These are phyloP conservation scores for Coniochaeta sp. DNA, from an alignment of 2,329 filamentous ascomycete genomes.

Conservation along the genomic window DNA sequence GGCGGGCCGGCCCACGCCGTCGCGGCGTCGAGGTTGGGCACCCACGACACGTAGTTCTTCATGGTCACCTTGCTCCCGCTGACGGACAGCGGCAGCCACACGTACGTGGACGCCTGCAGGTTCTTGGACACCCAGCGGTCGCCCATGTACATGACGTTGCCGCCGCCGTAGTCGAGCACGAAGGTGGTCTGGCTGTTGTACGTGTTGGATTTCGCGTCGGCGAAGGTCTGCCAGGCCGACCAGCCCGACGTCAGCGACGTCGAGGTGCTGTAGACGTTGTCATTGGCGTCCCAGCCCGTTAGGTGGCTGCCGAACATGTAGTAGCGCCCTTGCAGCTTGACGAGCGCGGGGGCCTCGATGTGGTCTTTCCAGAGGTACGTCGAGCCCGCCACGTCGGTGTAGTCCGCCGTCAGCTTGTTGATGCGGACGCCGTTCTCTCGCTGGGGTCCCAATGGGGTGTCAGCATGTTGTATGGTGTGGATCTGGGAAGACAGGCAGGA, in stretches of 20 bases:
- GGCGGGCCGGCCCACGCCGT: conserved; percentile 28
- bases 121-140: conserved; percentile 48
- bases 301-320: conserved; percentile 46
- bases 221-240: conserved; percentile 42
- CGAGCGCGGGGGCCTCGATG: conserved; percentile 44
- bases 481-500: no score
- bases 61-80: conserved; percentile 43
- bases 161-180: conserved; percentile 25
- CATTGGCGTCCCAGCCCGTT: conserved; percentile 38
- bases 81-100: conserved; percentile 56
- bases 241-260: conserved; percentile 44
- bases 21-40: conserved; percentile 18
- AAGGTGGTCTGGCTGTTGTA: conserved; percentile 45
- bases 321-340: conserved; percentile 43
- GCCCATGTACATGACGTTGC: conserved; percentile 41
- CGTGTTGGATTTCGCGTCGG: conserved; percentile 34
- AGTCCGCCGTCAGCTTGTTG: conserved; percentile 14
- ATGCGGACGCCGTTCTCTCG: conserved; percentile 14
- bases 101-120: conserved; percentile 46
- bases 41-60: conserved; percentile 48
- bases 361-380: conserved; percentile 23
- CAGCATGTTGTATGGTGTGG: background rate
- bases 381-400: conserved; percentile 8
- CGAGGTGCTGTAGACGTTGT: conserved; percentile 40
- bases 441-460: conserved; percentile 5